Conservation (phyloP, 306 rosid genomes). For the Quercus bicolor region DNA sequence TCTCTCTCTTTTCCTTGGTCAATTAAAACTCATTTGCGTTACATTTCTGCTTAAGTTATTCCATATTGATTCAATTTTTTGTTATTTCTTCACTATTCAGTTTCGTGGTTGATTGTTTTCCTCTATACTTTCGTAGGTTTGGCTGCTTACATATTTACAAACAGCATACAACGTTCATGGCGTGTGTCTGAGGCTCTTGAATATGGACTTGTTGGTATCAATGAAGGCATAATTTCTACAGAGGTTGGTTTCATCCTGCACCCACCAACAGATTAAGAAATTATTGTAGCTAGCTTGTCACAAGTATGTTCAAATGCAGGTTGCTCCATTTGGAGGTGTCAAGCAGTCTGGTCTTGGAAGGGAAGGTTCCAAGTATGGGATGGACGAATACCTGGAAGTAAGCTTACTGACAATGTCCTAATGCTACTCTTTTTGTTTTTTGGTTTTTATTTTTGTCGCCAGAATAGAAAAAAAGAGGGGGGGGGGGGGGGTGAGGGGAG, state of each 20-base stretch:
- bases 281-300: slow-evolving; percentile 10
- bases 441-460: not conserved
- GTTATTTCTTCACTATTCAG: not conserved
- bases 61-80: slow-evolving; percentile 1
- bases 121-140: slow-evolving; percentile 48
- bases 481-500: not conserved
- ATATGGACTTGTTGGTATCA: slow-evolving; percentile 88
- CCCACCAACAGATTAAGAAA: not conserved
- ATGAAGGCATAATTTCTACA: slow-evolving; percentile 90
- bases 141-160: slow-evolving; percentile 89
- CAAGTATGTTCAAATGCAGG: slow-evolving; percentile 44
- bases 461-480: too few species aligned
- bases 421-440: not conserved
- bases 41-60: not conserved
- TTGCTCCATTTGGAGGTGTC: slow-evolving; percentile 97
- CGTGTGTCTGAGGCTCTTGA: slow-evolving; percentile 97
- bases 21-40: not conserved
- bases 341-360: slow-evolving; percentile 98
- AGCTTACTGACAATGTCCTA: not conserved
- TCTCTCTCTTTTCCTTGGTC: not conserved
- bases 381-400: slow-evolving; percentile 96
- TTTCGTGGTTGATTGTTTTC: not conserved
- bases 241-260: slow-evolving; percentile 57
- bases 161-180: slow-evolving; percentile 88
- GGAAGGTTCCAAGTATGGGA: slow-evolving; percentile 97